A percentile compares a stretch with the other conserved stretches of the same genome.
These are phyloP conservation scores for Epichloe gansuensis DNA, from an alignment of 2,329 filamentous ascomycete species.

Conservation along the genomic window DNA sequence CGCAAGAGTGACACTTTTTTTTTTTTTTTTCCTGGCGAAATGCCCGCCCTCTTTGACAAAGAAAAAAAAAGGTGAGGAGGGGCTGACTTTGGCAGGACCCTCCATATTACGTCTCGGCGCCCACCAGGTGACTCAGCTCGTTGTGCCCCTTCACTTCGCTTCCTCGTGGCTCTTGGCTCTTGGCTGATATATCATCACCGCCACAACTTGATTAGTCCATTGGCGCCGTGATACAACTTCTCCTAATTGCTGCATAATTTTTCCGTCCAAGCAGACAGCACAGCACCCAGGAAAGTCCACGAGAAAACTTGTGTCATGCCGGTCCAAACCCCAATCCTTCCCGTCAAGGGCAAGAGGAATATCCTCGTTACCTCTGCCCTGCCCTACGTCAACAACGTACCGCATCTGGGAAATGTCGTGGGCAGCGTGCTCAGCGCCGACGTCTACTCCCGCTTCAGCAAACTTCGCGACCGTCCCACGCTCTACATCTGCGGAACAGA, in stretches of 20 bases:
- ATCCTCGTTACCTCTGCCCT: slow-evolving; percentile 85
- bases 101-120: neutral
- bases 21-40: too few species aligned
- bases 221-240: neutral
- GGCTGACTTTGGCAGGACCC: neutral
- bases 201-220: neutral
- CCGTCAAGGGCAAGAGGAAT: slow-evolving; percentile 66
- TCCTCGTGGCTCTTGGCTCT: neutral
- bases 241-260: neutral
- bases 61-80: neutral
- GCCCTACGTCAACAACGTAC: slow-evolving; percentile 64
- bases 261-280: neutral
- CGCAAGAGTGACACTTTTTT: too few species aligned
- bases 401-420: slow-evolving; percentile 81
- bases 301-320: slow-evolving; percentile 4
- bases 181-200: neutral
- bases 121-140: neutral
- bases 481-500: slow-evolving; percentile 75
- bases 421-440: slow-evolving; percentile 82
- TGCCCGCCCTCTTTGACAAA: neutral
- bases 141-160: neutral
- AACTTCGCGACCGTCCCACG: slow-evolving; percentile 65
- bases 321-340: slow-evolving; percentile 37
- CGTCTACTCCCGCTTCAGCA: slow-evolving; percentile 72
- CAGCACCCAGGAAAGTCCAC: neutral